Evolutionary conservation across 2,329 filamentous ascomycete species (phyloP).

Genomic region (Akanthomyces muscarius): DNA sequence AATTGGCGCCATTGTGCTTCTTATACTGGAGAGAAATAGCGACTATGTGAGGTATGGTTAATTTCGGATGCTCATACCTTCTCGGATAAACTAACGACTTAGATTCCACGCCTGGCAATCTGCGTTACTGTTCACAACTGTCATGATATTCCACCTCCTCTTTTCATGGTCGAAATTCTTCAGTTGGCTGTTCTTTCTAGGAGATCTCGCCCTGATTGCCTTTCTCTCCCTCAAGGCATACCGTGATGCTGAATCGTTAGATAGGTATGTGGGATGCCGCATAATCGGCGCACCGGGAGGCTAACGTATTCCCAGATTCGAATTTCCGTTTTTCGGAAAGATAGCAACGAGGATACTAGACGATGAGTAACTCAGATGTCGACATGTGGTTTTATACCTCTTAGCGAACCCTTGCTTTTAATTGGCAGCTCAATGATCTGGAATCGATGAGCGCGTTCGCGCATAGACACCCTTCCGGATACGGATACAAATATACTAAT

Average conservation of each 20-base stretch:
- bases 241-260: conserved; percentile 68
- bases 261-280: conserved; percentile 43
- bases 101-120: conserved; percentile 96
- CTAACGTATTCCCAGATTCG: conserved; percentile 52
- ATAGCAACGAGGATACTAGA: conserved; percentile 88
- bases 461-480: neutral
- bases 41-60: conserved; percentile 81
- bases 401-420: neutral
- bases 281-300: conserved; percentile 13
- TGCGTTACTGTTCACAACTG: conserved; percentile 71
- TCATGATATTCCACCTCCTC: conserved; percentile 75
- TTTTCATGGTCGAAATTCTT: conserved; percentile 81
- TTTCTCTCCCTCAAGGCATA: conserved; percentile 78
- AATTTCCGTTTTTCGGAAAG: conserved; percentile 81
- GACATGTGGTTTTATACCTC: neutral
- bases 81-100: neutral
- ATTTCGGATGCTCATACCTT: neutral
- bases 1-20: conserved; percentile 74
- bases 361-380: conserved; percentile 55
- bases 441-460: neutral
- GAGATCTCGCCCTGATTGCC: conserved; percentile 70
- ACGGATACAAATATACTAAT: neutral
- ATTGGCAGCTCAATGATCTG: neutral
- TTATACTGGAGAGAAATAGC: conserved; percentile 88
- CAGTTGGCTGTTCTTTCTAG: conserved; percentile 76